A percentile compares a stretch with the other conserved stretches of the same genome.
Evolutionary conservation across 371 early-diverging fungal genomes (phyloP).

Genomic region (Saksenaea oblongispora): DNA sequence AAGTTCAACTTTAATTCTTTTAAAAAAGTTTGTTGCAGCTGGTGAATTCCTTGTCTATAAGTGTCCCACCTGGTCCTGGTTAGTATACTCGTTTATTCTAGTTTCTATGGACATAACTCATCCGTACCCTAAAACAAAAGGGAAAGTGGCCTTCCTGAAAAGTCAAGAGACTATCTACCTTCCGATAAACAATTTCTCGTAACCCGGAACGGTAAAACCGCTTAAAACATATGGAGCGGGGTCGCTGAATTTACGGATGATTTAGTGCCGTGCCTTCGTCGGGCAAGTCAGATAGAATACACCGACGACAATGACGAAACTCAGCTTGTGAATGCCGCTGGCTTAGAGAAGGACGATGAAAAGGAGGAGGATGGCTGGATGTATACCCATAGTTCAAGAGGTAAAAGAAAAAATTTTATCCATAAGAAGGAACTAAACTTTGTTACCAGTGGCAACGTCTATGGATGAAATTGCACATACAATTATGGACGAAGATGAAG

Average conservation of each 20-base stretch:
- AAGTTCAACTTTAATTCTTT: background rate
- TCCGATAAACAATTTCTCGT: slow-evolving; percentile 94
- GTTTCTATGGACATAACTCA: background rate
- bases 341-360: slow-evolving; percentile 43
- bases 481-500: slow-evolving; percentile 63
- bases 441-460: slow-evolving; percentile 30
- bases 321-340: slow-evolving; percentile 18
- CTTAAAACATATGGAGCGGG: background rate
- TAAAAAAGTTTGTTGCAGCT: slow-evolving; percentile 85
- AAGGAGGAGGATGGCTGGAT: slow-evolving; percentile 82
- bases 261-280: slow-evolving; percentile 85
- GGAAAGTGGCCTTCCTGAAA: slow-evolving; percentile 82
- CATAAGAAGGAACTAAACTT: background rate
- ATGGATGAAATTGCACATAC: slow-evolving; percentile 74
- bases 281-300: slow-evolving; percentile 88
- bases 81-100: slow-evolving; percentile 16
- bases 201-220: slow-evolving; percentile 80
- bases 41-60: slow-evolving; percentile 97
- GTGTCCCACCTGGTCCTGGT: slow-evolving; percentile 98
- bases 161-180: slow-evolving; percentile 89
- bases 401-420: slow-evolving; percentile 5
- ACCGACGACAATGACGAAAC: slow-evolving; percentile 62
- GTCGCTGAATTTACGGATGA: background rate
- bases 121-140: slow-evolving; percentile 28
- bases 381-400: slow-evolving; percentile 70